phyloP scores from a whole-genome alignment of 2,329 filamentous ascomycete species.

The Sclerotinia trifoliorum region DNA sequence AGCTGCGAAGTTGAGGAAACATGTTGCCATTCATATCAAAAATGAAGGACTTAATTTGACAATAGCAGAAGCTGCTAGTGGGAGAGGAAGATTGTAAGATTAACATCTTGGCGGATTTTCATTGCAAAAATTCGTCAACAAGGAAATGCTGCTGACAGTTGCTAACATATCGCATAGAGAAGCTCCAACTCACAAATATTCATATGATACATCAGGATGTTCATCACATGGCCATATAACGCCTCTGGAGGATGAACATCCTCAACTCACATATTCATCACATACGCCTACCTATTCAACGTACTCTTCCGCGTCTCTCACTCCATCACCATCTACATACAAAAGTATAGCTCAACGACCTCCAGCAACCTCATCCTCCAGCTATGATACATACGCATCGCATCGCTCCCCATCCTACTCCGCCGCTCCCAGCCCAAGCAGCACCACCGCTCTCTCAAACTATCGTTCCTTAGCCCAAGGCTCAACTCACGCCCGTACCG shows the following conservation, averaged over 20 bases:
- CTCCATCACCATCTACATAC: slow-evolving; percentile 9
- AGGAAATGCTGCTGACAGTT: neutral
- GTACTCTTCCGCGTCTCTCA: neutral
- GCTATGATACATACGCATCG: slow-evolving; percentile 22
- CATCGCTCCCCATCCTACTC: slow-evolving; percentile 32
- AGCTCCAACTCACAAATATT: neutral
- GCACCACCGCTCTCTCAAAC: slow-evolving; percentile 9
- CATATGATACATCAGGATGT: slow-evolving; percentile 9
- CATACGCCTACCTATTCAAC: slow-evolving; percentile 1
- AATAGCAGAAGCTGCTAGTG: slow-evolving; percentile 36
- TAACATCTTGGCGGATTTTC: neutral
- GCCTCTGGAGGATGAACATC: slow-evolving; percentile 8
- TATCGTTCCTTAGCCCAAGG: neutral
- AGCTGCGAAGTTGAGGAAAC: slow-evolving; percentile 38
- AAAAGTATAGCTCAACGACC: slow-evolving; percentile 26
- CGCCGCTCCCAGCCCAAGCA: slow-evolving; percentile 19
- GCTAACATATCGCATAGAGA: slow-evolving; percentile 11
- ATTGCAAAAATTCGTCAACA: neutral
- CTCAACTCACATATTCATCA: slow-evolving; percentile 8
- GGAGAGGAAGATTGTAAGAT: slow-evolving; percentile 35
- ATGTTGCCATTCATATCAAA: slow-evolving; percentile 38
- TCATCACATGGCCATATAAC: neutral
- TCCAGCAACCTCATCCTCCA: slow-evolving; percentile 11
- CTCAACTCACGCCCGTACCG: slow-evolving; percentile 12
- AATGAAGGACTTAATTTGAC: slow-evolving; percentile 35